Evolutionary conservation across 345 rosid genomes (phyloP), one percentile per base, ranked within the genome.

Genomic region (Zanthoxylum bungeanum): DNA sequence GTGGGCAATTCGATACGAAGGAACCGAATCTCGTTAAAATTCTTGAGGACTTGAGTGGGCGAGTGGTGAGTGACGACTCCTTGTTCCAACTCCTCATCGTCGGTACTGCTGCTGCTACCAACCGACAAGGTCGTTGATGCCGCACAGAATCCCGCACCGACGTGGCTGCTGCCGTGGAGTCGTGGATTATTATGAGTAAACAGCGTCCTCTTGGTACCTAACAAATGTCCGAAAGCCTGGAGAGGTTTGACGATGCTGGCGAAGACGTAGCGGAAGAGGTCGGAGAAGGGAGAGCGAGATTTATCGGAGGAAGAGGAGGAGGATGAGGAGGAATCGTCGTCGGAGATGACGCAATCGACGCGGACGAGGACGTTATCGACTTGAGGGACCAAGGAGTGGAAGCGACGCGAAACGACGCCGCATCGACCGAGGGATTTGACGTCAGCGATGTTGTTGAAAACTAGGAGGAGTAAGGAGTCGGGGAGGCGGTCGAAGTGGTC

Each of bases 401-500:
- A 95, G 0, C 99, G 83, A 16, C 88, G 82, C 2, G 94, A 93
- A 10, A 89, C 98, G 49, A 85, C 93, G 49, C 89, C 85, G 93
- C 98, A 96, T 4, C 97, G 85, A 17, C 99, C 99, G 1, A 96
- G 89, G 25, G 96, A 87, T 66, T 96, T 96, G 40, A 93, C 97
- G 73, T 96, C 97, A 47, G 92, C 96, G 83, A 96, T 88, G 76
- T 74, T 84, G 78, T 96, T 91, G 83, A 96, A 88, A 59, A 96
- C 78, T 0, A 91, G 68, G 51, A 91, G 88, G 60, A 96, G 89
- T 64, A 96, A 69, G 4, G 98, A 76, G 81, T 91, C 96, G 0
- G 96, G 98, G 0, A 96, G 86, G 21, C 84, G 87, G 84, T 96
- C 99, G 85, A 96, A 86, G 78, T 88, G 97, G 84, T 96, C 98